Percentiles rank a stretch among this genome's conserved stretches.
phyloP scores from a whole-genome alignment of 208 protist genomes.

The Leishmania major region DNA sequence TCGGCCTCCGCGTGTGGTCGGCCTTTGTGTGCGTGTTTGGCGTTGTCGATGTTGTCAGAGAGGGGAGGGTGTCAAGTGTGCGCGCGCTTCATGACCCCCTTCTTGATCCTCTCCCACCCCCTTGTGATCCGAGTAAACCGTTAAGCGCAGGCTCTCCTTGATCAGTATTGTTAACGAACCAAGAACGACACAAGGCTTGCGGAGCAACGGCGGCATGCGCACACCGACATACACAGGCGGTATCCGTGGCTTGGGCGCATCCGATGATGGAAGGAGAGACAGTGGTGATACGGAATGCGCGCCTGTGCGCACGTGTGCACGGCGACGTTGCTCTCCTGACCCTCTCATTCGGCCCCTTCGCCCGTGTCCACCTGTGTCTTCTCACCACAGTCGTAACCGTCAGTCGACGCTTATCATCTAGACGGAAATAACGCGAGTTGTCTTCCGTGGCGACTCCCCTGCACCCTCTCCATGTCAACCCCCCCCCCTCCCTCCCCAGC shows the following conservation, averaged over 20 bases:
- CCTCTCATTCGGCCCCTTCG: neutral
- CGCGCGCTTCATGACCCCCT: neutral
- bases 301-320: neutral
- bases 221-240: neutral
- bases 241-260: neutral
- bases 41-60: neutral
- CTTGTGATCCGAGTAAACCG: neutral
- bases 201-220: neutral
- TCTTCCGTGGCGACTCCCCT: neutral
- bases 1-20: neutral
- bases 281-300: neutral
- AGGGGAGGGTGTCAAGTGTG: neutral
- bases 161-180: neutral
- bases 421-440: neutral
- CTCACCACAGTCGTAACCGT: neutral
- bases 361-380: neutral
- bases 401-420: neutral
- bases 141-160: neutral
- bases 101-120: neutral
- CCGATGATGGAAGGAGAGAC: neutral
- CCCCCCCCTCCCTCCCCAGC: neutral
- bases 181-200: neutral
- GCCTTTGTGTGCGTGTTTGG: neutral
- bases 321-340: neutral
- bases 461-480: neutral